Evolutionary conservation across 352 stramenopile genomes (phyloP).

Genomic region (Phytopythium cucurbitacearum): DNA sequence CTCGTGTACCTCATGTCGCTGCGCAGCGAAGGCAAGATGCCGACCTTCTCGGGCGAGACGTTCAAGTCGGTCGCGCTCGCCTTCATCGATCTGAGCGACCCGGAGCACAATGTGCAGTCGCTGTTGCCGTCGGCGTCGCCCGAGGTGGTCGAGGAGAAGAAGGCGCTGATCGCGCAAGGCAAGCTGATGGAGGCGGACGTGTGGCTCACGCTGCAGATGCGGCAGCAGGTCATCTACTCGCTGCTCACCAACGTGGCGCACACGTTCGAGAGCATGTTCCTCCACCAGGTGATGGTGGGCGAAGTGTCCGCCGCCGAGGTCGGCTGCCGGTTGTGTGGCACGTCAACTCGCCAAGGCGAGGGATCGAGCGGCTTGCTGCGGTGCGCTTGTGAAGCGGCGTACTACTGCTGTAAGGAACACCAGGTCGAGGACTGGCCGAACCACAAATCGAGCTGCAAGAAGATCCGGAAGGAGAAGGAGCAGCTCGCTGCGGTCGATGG

Average conservation of each 20-base stretch:
- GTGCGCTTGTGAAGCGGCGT: slow-evolving; percentile 69
- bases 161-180: slow-evolving; percentile 58
- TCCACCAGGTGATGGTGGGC: slow-evolving; percentile 65
- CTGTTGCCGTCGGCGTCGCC: slow-evolving; percentile 61
- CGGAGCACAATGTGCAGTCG: slow-evolving; percentile 75
- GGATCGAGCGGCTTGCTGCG: slow-evolving; percentile 35
- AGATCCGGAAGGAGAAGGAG: slow-evolving; percentile 47
- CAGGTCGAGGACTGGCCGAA: slow-evolving; percentile 79
- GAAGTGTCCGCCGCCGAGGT: slow-evolving; percentile 53
- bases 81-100: slow-evolving; percentile 71
- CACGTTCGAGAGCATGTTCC: slow-evolving; percentile 83
- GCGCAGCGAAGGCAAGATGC: slow-evolving; percentile 61
- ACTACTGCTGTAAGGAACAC: slow-evolving; percentile 85
- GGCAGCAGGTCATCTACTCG: slow-evolving; percentile 75
- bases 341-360: slow-evolving; percentile 21
- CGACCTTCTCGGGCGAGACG: slow-evolving; percentile 80
- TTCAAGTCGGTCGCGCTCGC: slow-evolving; percentile 72
- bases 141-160: slow-evolving; percentile 53
- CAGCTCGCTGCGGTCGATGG: slow-evolving; percentile 6
- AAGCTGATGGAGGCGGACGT: slow-evolving; percentile 82
- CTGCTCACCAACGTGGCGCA: slow-evolving; percentile 79
- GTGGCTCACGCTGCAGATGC: slow-evolving; percentile 83
- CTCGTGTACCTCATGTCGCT: slow-evolving; percentile 65
- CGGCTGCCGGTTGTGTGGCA: slow-evolving; percentile 67
- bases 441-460: slow-evolving; percentile 76